These are phyloP conservation scores for Euryodendron excelsum DNA, from an alignment of 148 eudicot species.

Conservation along the genomic window DNA sequence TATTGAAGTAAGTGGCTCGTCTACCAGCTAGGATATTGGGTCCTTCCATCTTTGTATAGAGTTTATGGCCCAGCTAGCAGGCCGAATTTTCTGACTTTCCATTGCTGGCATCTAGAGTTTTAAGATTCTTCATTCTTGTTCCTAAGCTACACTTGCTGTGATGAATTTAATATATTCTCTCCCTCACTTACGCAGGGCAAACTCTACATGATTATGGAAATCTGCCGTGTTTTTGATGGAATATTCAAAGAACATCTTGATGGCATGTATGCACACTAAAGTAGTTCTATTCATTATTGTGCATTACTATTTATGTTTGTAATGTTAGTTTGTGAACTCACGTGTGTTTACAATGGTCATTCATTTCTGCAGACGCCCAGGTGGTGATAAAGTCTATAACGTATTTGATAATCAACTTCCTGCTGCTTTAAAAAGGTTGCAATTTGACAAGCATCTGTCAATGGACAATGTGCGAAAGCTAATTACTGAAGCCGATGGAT, in stretches of 20 bases:
- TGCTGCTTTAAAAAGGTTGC: constrained; percentile 31
- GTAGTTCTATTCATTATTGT: neutral
- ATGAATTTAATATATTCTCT: neutral
- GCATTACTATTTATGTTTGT: neutral
- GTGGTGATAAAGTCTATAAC: constrained; percentile 26
- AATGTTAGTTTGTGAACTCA: neutral
- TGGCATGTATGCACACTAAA: constrained; percentile 64
- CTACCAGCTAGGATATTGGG: neutral
- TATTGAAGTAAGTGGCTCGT: neutral
- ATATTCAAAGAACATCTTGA: constrained; percentile 96
- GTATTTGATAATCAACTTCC: constrained; percentile 40
- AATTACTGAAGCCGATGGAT: constrained; percentile 36
- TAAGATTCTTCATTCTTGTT: neutral
- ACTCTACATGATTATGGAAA: constrained; percentile 90
- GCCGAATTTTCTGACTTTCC: neutral
- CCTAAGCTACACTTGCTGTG: neutral
- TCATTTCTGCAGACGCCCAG: constrained; percentile 27
- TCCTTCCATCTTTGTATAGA: neutral
- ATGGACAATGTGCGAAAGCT: constrained; percentile 28
- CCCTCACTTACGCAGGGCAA: constrained; percentile 60
- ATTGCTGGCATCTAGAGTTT: neutral
- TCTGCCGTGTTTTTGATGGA: constrained; percentile 87
- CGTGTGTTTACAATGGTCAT: neutral
- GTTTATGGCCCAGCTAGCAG: neutral
- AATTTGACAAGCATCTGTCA: constrained; percentile 33